Evolutionary conservation across 441 rosid genomes (phyloP).

Genomic region (Flueggea neowawraea): DNA sequence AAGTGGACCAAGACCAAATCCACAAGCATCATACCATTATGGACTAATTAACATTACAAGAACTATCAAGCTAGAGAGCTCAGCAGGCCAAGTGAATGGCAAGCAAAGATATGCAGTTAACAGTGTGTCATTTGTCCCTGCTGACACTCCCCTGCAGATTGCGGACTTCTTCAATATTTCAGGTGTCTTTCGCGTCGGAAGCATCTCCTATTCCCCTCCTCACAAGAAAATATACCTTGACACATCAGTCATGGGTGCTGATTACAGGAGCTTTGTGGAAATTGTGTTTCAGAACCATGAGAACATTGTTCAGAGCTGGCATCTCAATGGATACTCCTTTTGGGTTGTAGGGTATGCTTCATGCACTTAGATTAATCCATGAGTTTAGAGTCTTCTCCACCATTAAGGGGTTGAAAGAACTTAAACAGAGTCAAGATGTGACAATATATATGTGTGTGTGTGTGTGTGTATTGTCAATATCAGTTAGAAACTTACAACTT

Average conservation of each 20-base stretch:
- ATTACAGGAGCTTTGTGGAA: constrained; percentile 65
- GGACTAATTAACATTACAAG: constrained; percentile 64
- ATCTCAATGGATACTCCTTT: constrained; percentile 75
- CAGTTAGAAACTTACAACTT: too few species aligned
- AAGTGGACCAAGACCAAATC: constrained; percentile 96
- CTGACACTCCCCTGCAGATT: constrained; percentile 80
- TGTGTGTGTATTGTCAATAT: too few species aligned
- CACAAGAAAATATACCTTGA: constrained; percentile 53
- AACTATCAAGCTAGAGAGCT: constrained; percentile 63
- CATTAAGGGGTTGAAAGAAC: too few species aligned
- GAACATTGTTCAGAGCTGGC: constrained; percentile 71
- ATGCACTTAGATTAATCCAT: too few species aligned
- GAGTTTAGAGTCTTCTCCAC: too few species aligned
- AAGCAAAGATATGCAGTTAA: constrained; percentile 89
- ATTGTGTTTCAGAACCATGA: constrained; percentile 74
- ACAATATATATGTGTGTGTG: too few species aligned
- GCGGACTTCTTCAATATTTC: constrained; percentile 73
- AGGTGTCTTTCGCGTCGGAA: constrained; percentile 62
- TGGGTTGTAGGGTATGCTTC: constrained; percentile 81
- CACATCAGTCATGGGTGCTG: constrained; percentile 71
- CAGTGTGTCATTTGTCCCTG: constrained; percentile 62
- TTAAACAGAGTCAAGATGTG: too few species aligned
- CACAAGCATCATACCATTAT: constrained; percentile 94
- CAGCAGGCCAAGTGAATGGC: constrained; percentile 59
- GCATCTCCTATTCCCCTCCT: constrained; percentile 53